Base-by-base conservation (phyloP, 192 early-diverging fungal species). In the Oehlia diaphana region DNA sequence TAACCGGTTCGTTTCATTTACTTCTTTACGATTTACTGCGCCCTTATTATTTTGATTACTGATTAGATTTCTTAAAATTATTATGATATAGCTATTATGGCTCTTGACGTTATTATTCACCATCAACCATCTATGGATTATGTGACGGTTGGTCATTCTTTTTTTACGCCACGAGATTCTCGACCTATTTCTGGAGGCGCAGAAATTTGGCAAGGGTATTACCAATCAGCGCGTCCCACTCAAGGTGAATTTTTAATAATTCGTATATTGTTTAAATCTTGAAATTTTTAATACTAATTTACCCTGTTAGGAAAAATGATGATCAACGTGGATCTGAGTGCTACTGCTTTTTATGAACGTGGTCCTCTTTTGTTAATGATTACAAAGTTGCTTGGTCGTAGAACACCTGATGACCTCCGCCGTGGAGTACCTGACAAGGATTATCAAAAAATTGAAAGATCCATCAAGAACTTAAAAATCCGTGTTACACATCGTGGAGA, bases 181-280 rank as follows among this genome's bases (percentile, higher is more conserved):
- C 69, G 67, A 53, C 65, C 76, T 33, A 87, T 90, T 0, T 83
- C 81, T 9, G 93, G 95, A 66, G 96, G 96, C 21, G 89, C 92
- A 23, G 94, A 97, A 87, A 90, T 96, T 10, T 97, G 96, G 96
- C 92, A 92, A 80, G 97, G 97, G 21, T 96, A 94, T 81, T 96
- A 96, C 75, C 95, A 97, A 74, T 94, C 93, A 26, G 89, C 96
- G 44, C 88, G 94, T 10, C 95, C 71, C 33, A 58, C 19, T 47
- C 4, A 61, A 87, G 86, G 83, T 2, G 81, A 12, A 10, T 26
- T 47, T 47, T 47, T 47, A 47, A 9, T 12, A 12, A 47, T 12
- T 47, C 10, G 44, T 47, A 13, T 47, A 42, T 42, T 42, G 5
- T 42, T 12, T 12, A 47, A 12, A 0, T 12, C 44, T 12, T 47